Evolutionary conservation across 106 monocot genomes (phyloP).

Genomic region (Apostasia shenzhenica): DNA sequence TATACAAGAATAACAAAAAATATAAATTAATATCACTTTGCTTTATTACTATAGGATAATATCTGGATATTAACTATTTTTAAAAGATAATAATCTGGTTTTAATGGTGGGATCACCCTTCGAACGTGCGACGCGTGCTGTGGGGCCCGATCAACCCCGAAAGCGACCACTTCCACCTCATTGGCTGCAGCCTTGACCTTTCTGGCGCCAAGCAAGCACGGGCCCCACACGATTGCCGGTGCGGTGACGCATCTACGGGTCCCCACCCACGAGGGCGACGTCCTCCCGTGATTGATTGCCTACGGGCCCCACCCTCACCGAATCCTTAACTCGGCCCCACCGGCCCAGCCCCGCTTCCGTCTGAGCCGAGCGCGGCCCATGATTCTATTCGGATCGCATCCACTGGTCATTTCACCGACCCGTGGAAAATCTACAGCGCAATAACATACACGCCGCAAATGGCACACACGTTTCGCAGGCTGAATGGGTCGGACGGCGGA

Average conservation of each 20-base stretch:
- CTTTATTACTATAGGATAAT: no score
- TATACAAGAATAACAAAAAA: no score
- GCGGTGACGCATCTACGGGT: background rate
- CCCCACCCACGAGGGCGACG: background rate
- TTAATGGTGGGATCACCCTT: no score
- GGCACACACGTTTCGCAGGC: background rate
- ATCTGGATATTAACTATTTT: no score
- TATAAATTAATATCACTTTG: no score
- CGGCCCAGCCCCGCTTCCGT: background rate
- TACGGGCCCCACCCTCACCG: background rate
- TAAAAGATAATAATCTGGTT: no score
- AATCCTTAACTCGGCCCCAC: background rate
- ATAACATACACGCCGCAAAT: no score
- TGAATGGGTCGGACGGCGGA: background rate
- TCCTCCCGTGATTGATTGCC: background rate
- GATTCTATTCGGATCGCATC: no score
- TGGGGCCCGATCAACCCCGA: background rate
- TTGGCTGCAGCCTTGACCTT: background rate
- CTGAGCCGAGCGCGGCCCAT: background rate
- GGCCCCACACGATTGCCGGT: background rate
- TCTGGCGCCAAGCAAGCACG: background rate
- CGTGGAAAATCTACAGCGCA: no score
- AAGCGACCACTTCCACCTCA: slow-evolving; percentile 1
- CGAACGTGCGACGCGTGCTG: background rate
- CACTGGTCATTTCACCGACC: no score